Evolutionary conservation across 2,329 filamentous ascomycete genomes (phyloP).

Genomic region (Fusarium ambrosium): DNA sequence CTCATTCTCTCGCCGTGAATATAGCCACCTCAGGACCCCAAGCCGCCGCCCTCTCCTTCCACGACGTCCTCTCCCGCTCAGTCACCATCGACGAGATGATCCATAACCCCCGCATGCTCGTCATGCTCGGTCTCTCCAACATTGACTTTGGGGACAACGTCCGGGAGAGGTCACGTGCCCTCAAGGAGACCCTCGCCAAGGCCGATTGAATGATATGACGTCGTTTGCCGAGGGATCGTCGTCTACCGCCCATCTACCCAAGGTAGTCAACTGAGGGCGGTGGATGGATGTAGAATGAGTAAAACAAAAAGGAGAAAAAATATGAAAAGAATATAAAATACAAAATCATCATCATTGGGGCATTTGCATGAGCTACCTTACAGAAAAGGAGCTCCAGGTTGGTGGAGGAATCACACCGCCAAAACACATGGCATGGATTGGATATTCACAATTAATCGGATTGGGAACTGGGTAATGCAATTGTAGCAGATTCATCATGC

Average conservation of each 20-base stretch:
- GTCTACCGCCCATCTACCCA: not conserved
- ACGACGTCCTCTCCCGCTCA: conserved; percentile 50
- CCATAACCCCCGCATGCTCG: conserved; percentile 47
- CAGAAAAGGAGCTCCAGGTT: not conserved
- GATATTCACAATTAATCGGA: not conserved
- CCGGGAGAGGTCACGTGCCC: conserved; percentile 44
- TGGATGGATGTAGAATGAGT: not conserved
- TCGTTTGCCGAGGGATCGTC: conserved; percentile 24
- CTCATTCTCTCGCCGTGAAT: not conserved
- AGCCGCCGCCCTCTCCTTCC: conserved; percentile 46
- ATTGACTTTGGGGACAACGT: conserved; percentile 50
- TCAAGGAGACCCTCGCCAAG: conserved; percentile 39
- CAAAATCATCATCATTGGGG: not conserved
- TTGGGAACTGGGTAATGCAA: not conserved
- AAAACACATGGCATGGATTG: not conserved
- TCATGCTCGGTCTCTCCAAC: conserved; percentile 50
- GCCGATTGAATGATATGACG: conserved; percentile 14
- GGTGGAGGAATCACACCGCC: not conserved
- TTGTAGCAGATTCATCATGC: not conserved
- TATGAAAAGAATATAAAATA: not conserved
- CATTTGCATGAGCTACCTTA: not conserved
- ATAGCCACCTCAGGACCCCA: conserved; percentile 37
- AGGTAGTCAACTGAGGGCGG: not conserved
- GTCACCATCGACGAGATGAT: conserved; percentile 52
- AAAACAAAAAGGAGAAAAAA: conserved; percentile 1